Percentiles rank a stretch among this genome's conserved stretches.
Conservation (phyloP, 163 green algal species). For the Scenedesmus sp. region DNA sequence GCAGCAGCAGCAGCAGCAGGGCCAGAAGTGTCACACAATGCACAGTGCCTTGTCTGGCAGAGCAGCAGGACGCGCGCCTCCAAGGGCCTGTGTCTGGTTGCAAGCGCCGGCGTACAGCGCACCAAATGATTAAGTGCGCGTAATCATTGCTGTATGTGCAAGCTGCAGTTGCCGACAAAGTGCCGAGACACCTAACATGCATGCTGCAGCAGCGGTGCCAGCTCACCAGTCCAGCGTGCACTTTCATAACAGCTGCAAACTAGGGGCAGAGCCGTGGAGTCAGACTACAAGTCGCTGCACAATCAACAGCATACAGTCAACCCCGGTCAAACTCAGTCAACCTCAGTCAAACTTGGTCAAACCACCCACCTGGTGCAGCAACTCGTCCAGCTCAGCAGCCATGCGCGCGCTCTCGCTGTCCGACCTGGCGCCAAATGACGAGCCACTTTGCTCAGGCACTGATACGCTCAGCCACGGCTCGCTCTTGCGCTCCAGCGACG, state of each 20-base stretch:
- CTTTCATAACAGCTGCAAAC: too few species aligned
- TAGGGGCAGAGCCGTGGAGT: too few species aligned
- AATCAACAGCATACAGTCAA: background rate
- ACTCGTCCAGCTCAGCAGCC: conserved; percentile 47
- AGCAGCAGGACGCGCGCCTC: too few species aligned
- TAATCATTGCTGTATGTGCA: too few species aligned
- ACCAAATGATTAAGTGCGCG: too few species aligned
- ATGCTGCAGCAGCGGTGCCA: background rate
- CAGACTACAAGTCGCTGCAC: background rate
- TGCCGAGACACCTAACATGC: too few species aligned
- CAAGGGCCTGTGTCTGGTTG: too few species aligned
- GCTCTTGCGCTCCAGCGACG: background rate
- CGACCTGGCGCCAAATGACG: background rate
- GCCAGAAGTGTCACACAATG: background rate
- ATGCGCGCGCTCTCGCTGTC: conserved; percentile 39
- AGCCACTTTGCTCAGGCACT: background rate
- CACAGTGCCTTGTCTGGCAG: background rate
- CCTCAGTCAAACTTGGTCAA: too few species aligned
- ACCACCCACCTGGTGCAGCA: conserved; percentile 31
- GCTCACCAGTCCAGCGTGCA: background rate
- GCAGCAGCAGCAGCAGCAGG: too few species aligned
- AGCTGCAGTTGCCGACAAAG: too few species aligned
- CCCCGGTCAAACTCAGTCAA: background rate
- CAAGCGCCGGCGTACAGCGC: too few species aligned
- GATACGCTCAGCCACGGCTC: conserved; percentile 3